Base-by-base conservation (phyloP, 345 rosid genomes). In the Capsella bursapastoris region DNA sequence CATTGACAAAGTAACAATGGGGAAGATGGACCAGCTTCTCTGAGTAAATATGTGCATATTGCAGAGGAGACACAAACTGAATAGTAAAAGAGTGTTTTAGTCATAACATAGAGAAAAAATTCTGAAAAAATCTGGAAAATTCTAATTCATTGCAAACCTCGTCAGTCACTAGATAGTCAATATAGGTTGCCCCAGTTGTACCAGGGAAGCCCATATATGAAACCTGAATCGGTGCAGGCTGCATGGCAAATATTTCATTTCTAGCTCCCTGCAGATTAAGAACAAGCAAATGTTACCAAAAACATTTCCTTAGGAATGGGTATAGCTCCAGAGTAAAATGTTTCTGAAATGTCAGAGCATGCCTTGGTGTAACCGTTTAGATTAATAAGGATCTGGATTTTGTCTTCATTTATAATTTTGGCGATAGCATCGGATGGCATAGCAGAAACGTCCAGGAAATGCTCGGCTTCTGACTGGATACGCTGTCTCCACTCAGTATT, bases 151-250 rank as follows among this genome's bases (percentile, higher is more conserved):
- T 50, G 16, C 78, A 29, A 43, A 96, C 99, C 98, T 90, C 98
- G 76, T 96, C 99, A 57, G 96, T 96, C 68, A 96, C 97, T 83
- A 96, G 86, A 79, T 96, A 96, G 79, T 96, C 88, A 45, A 95
- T 92, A 76, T 92, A 95, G 61, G 91, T 64, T 14, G 99, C 99
- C 15, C 99, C 99, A 0, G 99, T 95, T 15, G 99, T 95, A 70
- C 98, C 98, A 14, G 99, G 99, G 81, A 95, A 95, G 50, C 99
- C 99, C 99, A 95, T 95, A 78, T 95, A 95, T 13, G 99, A 95
- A 79, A 92, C 91, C 75, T 95, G 99, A 53, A 95, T 83, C 8
- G 99, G 99, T 50, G 97, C 96, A 70, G 99, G 99, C 83, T 86
- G 94, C 98, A 95, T 90, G 7, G 99, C 91, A 83, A 95, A 95